These are phyloP conservation scores for Hymenoscyphus salicellus DNA, from an alignment of 2,329 filamentous ascomycete genomes.

Conservation along the genomic window DNA sequence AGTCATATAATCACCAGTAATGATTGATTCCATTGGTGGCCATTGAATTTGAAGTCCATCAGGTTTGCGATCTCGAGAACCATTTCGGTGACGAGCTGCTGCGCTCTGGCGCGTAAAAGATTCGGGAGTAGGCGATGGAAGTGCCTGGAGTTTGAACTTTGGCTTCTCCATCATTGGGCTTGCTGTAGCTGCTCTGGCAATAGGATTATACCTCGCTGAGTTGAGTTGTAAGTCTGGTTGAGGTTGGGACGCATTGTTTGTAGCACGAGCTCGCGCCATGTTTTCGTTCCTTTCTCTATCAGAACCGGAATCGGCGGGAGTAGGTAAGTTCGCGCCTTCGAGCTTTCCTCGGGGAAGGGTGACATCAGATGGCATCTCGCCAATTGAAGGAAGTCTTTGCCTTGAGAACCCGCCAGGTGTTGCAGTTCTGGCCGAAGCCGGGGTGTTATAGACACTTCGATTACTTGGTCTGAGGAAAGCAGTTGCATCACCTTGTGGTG, in stretches of 20 bases:
- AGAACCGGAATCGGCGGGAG: constrained; percentile 46
- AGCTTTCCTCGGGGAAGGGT: constrained; percentile 42
- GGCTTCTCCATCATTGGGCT: constrained; percentile 59
- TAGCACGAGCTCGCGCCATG: constrained; percentile 30
- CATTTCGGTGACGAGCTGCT: constrained; percentile 59
- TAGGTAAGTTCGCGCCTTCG: constrained; percentile 41
- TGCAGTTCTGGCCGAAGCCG: constrained; percentile 62
- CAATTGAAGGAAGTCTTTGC: constrained; percentile 73
- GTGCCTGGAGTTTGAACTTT: constrained; percentile 46
- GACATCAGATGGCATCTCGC: constrained; percentile 60
- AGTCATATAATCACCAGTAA: constrained; percentile 50
- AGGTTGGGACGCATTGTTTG: constrained; percentile 32
- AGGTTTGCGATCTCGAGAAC: constrained; percentile 76
- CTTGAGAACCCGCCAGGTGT: constrained; percentile 60
- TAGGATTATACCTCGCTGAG: constrained; percentile 36
- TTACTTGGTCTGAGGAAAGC: constrained; percentile 66
- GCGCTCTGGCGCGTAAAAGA: constrained; percentile 62
- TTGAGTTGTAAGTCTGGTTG: constrained; percentile 40
- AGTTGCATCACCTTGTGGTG: constrained; percentile 65
- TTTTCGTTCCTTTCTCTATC: constrained; percentile 42
- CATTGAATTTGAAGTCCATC: constrained; percentile 66
- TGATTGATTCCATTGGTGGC: constrained; percentile 49
- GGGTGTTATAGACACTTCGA: constrained; percentile 67
- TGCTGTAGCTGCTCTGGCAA: constrained; percentile 56
- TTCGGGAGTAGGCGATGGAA: constrained; percentile 67